Conservation (phyloP, 805 yeast species). For the Ogataea pignaliae region DNA sequence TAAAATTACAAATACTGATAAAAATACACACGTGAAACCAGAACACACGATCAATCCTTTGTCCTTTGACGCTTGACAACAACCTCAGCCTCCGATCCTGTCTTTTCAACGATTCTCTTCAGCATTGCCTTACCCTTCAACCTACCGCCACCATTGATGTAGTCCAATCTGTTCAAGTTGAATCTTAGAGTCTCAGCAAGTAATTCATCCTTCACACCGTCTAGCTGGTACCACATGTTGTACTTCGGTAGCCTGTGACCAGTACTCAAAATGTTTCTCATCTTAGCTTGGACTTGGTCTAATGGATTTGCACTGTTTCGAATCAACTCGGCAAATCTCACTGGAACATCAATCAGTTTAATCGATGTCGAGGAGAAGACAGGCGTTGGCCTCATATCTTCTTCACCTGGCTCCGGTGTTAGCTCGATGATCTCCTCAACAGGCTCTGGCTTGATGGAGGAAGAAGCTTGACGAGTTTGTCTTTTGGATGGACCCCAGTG, state of each 20-base stretch:
- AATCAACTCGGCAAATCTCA: conserved; percentile 58
- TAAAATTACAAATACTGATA: too few relatives aligned
- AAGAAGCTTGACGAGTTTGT: conserved; percentile 21
- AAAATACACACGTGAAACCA: too few relatives aligned
- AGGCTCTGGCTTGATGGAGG: conserved; percentile 4
- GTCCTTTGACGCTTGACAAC: conserved; percentile 9
- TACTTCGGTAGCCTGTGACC: conserved; percentile 61
- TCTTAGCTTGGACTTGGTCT: conserved; percentile 51
- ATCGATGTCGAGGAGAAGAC: conserved; percentile 62
- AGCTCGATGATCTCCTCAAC: conserved; percentile 16
- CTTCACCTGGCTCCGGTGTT: conserved; percentile 27
- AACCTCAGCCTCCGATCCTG: conserved; percentile 21
- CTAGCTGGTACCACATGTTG: conserved; percentile 80
- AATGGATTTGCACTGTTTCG: conserved; percentile 58
- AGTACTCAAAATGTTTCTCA: conserved; percentile 54
- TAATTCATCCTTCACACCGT: conserved; percentile 64
- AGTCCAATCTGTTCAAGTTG: conserved; percentile 41
- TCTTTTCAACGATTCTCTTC: conserved; percentile 27
- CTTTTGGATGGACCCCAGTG: conserved; percentile 27
- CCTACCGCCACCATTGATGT: conserved; percentile 31
- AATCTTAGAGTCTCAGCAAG: conserved; percentile 61
- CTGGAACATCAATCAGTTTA: conserved; percentile 60
- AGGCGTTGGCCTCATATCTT: conserved; percentile 41
- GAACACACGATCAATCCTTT: not conserved
- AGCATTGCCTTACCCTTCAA: conserved; percentile 31